A percentile compares a stretch with the other conserved stretches of the same genome.
These are phyloP conservation scores for Sporothrix luriei DNA, from an alignment of 2,329 filamentous ascomycete species.

Conservation along the genomic window DNA sequence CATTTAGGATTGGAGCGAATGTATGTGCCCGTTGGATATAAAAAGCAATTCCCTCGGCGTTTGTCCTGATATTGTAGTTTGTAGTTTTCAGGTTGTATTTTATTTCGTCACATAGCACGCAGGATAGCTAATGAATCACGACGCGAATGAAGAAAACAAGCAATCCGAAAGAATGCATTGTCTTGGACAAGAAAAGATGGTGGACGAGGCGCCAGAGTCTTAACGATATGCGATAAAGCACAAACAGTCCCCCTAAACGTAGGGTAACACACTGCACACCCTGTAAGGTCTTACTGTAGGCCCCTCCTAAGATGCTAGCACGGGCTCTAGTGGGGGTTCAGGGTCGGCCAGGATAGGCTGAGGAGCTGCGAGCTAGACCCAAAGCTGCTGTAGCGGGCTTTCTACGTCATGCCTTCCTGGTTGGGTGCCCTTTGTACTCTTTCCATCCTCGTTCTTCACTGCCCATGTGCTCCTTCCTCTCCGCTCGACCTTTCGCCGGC, in stretches of 20 bases:
- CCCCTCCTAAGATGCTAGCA: background rate
- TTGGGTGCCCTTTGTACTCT: background rate
- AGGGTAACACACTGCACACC: too few relatives aligned
- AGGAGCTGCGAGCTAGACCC: background rate
- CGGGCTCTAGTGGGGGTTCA: background rate
- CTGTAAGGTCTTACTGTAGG: background rate
- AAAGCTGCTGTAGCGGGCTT: conserved; percentile 20
- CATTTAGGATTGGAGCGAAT: background rate
- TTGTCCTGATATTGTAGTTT: background rate
- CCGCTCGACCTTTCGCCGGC: conserved; percentile 6
- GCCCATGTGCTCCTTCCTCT: background rate
- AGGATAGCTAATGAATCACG: conserved; percentile 17
- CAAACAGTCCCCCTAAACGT: too few relatives aligned
- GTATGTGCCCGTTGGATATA: conserved; percentile 7
- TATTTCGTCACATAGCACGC: background rate
- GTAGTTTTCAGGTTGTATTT: background rate
- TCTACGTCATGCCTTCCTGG: conserved; percentile 28
- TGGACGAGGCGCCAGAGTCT: background rate
- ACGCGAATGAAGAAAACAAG: conserved; percentile 1
- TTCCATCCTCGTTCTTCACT: background rate
- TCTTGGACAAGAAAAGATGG: background rate
- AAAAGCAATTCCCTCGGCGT: background rate
- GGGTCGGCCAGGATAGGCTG: background rate
- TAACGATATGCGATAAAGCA: too few relatives aligned
- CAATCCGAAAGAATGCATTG: background rate